phyloP scores from a whole-genome alignment of 192 early-diverging fungal genomes.

The Coemansia sp. region DNA sequence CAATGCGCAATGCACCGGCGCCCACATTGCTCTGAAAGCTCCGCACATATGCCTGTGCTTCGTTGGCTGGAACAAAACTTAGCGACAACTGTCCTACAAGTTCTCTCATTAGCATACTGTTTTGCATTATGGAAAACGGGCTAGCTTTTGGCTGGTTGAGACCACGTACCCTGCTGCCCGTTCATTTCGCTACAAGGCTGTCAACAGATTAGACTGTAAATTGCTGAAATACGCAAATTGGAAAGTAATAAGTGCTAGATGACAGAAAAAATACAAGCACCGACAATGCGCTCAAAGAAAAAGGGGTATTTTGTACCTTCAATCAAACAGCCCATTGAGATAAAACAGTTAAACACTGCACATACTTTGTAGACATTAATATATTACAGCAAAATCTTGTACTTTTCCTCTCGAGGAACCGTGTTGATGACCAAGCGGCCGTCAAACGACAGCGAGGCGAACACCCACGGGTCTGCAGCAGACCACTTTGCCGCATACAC shows the following conservation, averaged over 20 bases:
- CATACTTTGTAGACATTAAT: too few relatives aligned
- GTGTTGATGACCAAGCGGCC: conserved; percentile 90
- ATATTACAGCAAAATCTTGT: conserved; percentile 68
- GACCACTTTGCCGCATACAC: conserved; percentile 93
- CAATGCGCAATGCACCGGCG: conserved; percentile 26
- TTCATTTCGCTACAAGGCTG: conserved; percentile 1
- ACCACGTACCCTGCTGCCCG: background rate
- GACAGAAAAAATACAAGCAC: conserved; percentile 1
- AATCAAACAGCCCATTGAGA: too few relatives aligned
- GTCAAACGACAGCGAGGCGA: conserved; percentile 90
- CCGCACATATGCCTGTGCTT: conserved; percentile 25
- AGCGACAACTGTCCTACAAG: conserved; percentile 28
- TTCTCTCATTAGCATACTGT: background rate
- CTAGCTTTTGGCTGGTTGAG: background rate
- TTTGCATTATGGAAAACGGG: background rate
- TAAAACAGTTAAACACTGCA: too few relatives aligned
- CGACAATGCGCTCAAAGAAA: background rate
- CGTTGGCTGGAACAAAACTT: conserved; percentile 35
- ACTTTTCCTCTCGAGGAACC: conserved; percentile 84
- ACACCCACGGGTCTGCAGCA: conserved; percentile 87
- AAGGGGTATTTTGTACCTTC: background rate
- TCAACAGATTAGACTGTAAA: background rate
- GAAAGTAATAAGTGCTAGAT: background rate
- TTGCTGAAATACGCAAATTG: background rate
- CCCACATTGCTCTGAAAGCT: conserved; percentile 30